Evolutionary conservation across 495 filamentous ascomycete genomes (phyloP), one percentile per base, ranked within the genome.

Genomic region (Hyaloscypha finlandica): DNA sequence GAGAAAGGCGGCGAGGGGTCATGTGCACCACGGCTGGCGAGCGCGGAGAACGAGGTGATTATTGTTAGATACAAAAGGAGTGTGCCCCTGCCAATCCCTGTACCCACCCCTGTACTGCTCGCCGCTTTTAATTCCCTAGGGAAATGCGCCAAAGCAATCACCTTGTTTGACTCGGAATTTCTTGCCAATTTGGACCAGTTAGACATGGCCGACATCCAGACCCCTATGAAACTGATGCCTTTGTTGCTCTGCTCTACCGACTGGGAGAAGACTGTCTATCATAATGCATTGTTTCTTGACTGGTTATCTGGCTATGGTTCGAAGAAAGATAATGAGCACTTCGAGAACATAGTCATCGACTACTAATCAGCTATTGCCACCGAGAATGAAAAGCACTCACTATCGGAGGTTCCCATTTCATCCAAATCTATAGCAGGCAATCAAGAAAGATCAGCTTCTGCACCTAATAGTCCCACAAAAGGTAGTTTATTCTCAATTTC

Each of bases 281-380:
- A 66, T 29, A 66, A 66, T 29, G 64, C 64, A 3, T 59, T 66
- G 56, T 66, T 66, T 66, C 39, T 66, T 3, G 64, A 66, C 39
- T 66, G 64, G 64, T 33, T 66, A 22, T 59, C 55, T 19, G 22
- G 19, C 5, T 60, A 66, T 39, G 64, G 64, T 4, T 66, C 64
- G 54, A 59, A 66, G 56, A 55, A 66, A 8, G 64, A 66, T 33
- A 25, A 52, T 54, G 37, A 29, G 31, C 56, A 66, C 55, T 66
- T 32, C 52, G 64, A 66, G 39, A 66, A 53, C 32, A 59, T 53
- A 66, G 64, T 66, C 33, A 20, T 66, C 39, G 64, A 66, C 42
- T 66, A 59, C 42, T 37, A 66, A 25, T 66, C 64, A 14, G 64
- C 64, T 35, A 53, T 66, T 59, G 64, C 55, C 12, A 51, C 60